A percentile compares a stretch with the other conserved stretches of the same genome.
These are phyloP conservation scores for Diddensiella santjacobensis DNA, from an alignment of 805 yeast species.

Conservation along the genomic window DNA sequence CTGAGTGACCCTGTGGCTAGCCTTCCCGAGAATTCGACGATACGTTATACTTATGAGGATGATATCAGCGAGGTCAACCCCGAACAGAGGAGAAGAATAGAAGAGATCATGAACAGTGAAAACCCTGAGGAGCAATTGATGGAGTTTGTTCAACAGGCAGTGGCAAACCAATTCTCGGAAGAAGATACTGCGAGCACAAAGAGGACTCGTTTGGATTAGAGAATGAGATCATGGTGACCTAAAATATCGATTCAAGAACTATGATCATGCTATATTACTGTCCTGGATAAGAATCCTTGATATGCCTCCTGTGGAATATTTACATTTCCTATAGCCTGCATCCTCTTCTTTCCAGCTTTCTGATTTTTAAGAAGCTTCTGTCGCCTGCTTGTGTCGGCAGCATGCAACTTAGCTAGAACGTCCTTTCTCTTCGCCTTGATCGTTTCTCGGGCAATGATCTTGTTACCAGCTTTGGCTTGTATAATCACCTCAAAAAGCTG, in stretches of 20 bases:
- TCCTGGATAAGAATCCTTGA: slow-evolving; percentile 63
- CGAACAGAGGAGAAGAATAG: slow-evolving; percentile 60
- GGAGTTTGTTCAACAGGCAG: slow-evolving; percentile 60
- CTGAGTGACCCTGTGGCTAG: neutral
- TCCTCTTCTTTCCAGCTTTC: slow-evolving; percentile 85
- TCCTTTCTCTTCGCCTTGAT: slow-evolving; percentile 91
- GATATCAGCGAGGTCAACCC: slow-evolving; percentile 42
- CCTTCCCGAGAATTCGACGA: slow-evolving; percentile 25
- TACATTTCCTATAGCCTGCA: slow-evolving; percentile 78
- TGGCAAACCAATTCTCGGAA: slow-evolving; percentile 48
- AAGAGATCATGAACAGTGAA: slow-evolving; percentile 70
- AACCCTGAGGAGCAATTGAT: slow-evolving; percentile 77
- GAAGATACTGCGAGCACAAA: neutral
- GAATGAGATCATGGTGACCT: neutral
- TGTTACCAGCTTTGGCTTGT: slow-evolving; percentile 79
- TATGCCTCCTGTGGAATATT: slow-evolving; percentile 80
- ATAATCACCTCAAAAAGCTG: slow-evolving; percentile 91
- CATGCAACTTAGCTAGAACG: slow-evolving; percentile 90
- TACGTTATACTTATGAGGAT: slow-evolving; percentile 26
- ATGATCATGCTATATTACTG: slow-evolving; percentile 14
- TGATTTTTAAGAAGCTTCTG: slow-evolving; percentile 84
- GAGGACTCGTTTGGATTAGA: neutral
- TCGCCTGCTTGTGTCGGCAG: slow-evolving; percentile 85
- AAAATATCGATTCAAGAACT: neutral
- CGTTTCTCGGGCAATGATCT: slow-evolving; percentile 85